Evolutionary conservation across 352 stramenopile species (phyloP), one percentile per base, ranked within the genome.

Genomic region (Phytophthora parvispora): DNA sequence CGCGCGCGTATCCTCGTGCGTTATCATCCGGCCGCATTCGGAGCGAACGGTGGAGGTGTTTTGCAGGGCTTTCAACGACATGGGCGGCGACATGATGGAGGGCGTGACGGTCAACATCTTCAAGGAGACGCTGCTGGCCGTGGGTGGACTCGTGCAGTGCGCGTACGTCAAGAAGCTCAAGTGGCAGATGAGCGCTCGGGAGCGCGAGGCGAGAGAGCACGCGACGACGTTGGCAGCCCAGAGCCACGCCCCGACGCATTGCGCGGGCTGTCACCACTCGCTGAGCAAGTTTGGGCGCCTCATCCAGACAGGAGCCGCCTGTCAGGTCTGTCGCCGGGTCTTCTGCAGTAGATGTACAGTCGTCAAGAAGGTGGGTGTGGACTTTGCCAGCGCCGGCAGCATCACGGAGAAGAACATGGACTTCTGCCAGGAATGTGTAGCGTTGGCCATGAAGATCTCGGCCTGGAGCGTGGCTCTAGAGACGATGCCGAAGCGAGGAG

Each of bases 121-220:
- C 43, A 71, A 74, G 18, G 78, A 89, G 4, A 70, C 72, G 24
- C 25, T 88, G 51, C 58, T 84, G 8, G 52, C 79, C 10, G 54
- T 69, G 3, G 45, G 77, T 20, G 76, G 76, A 6, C 34, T 87
- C 2, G 77, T 83, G 29, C 72, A 87, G 27, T 89, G 75, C 48
- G 64, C 76, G 7, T 74, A 87, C 60, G 75, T 85, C 45, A 91
- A 91, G 70, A 91, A 91, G 51, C 69, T 91, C 28, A 85, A 71
- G 53, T 89, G 80, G 80, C 69, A 87, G 42, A 84, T 88, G 68
- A 60, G 54, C 9, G 65, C 57, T 32, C 58, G 74, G 1, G 64
- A 77, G 34, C 52, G 20, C 28, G 60, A 81, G 54, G 61, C 67
- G 5, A 60, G 43, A 16, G 58, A 69, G 15, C 74, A 75, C 32